These are phyloP conservation scores for Bipolaris gigantea DNA, from an alignment of 2,329 filamentous ascomycete genomes.

Conservation along the genomic window DNA sequence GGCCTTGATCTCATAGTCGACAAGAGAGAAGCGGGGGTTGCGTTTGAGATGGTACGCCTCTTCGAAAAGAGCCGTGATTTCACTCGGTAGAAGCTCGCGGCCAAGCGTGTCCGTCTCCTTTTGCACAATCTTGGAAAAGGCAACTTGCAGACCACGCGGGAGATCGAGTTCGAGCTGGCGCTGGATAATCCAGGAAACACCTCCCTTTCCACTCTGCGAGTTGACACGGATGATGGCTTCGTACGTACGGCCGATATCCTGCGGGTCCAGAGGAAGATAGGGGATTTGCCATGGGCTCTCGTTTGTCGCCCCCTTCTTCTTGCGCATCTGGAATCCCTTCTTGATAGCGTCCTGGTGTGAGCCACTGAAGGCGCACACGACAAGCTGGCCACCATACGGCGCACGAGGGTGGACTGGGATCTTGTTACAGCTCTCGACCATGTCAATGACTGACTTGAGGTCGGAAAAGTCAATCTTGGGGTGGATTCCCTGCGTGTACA, in stretches of 20 bases:
- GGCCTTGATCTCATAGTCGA: constrained; percentile 89
- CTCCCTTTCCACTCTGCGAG: constrained; percentile 92
- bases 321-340: constrained; percentile 76
- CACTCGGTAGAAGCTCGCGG: constrained; percentile 78
- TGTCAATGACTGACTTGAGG: constrained; percentile 79
- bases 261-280: constrained; percentile 89
- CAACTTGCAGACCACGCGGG: constrained; percentile 87
- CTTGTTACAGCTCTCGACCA: constrained; percentile 91
- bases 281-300: constrained; percentile 81
- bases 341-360: constrained; percentile 96
- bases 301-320: constrained; percentile 59
- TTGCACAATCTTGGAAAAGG: constrained; percentile 88
- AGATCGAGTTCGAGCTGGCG: constrained; percentile 87
- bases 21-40: constrained; percentile 80
- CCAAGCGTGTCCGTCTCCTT: constrained; percentile 75
- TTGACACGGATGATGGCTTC: constrained; percentile 98
- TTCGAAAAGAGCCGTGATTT: constrained; percentile 89
- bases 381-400: constrained; percentile 87
- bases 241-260: constrained; percentile 95
- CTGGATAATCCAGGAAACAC: constrained; percentile 91
- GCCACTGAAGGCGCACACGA: constrained; percentile 90
- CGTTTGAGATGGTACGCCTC: constrained; percentile 80
- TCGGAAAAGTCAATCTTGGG: constrained; percentile 90
- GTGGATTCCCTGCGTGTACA: constrained; percentile 90
- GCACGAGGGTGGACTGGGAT: constrained; percentile 88